phyloP scores from a whole-genome alignment of 768 basidiomycete genomes.

The Rhizopogon roseolus region DNA sequence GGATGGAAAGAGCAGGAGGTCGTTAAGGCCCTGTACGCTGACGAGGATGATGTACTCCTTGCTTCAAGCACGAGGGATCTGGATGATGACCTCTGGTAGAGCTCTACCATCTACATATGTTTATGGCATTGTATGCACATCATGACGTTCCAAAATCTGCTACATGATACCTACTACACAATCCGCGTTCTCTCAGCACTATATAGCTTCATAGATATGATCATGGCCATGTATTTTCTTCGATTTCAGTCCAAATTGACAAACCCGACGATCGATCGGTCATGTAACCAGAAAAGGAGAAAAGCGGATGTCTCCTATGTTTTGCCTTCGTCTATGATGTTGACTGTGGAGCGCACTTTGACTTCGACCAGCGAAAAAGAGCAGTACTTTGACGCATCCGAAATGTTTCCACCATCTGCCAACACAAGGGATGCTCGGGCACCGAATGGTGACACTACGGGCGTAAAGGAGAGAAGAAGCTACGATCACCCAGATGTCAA shows the following conservation, averaged over 20 bases:
- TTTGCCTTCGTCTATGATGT: too few relatives aligned
- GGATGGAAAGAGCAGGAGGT: constrained; percentile 32
- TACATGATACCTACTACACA: too few relatives aligned
- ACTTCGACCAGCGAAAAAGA: constrained; percentile 28
- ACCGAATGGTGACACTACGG: neutral
- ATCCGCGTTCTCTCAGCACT: too few relatives aligned
- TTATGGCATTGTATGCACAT: too few relatives aligned
- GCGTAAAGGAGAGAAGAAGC: neutral
- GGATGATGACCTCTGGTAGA: constrained; percentile 11
- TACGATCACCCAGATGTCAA: too few relatives aligned
- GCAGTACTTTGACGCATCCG: constrained; percentile 42
- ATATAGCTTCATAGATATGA: too few relatives aligned
- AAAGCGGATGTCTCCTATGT: too few relatives aligned
- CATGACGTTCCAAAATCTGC: too few relatives aligned
- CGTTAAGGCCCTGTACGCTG: constrained; percentile 30
- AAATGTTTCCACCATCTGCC: constrained; percentile 12
- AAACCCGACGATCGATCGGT: too few relatives aligned
- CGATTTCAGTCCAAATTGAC: too few relatives aligned
- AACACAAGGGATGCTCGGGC: neutral
- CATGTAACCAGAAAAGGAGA: too few relatives aligned
- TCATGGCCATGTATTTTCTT: too few relatives aligned
- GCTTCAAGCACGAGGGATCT: constrained; percentile 21
- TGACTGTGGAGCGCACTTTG: neutral
- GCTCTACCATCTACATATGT: neutral
- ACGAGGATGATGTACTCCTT: constrained; percentile 26